These are phyloP conservation scores for Tremellales sp. DNA, from an alignment of 1,284 basidiomycete species.

Conservation along the genomic window DNA sequence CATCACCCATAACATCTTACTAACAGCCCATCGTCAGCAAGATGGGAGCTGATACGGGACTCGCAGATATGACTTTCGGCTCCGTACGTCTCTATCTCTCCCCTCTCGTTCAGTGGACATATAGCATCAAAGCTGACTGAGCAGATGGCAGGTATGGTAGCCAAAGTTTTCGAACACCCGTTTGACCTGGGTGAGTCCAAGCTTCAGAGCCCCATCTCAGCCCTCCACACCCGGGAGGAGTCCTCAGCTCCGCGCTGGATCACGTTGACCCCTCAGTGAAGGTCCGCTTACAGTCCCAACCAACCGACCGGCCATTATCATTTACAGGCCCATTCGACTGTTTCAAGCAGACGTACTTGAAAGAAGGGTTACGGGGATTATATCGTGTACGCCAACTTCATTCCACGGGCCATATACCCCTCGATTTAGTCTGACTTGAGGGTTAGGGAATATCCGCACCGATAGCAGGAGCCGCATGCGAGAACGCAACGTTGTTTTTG, in stretches of 20 bases:
- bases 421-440: not conserved
- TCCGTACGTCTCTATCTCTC: not conserved
- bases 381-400: slow-evolving; percentile 62
- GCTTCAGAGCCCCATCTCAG: no score
- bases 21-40: no score
- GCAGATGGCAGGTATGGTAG: slow-evolving; percentile 69
- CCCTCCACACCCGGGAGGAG: no score
- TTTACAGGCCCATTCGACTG: slow-evolving; percentile 79
- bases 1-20: no score
- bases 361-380: slow-evolving; percentile 71
- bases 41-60: not conserved
- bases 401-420: not conserved
- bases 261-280: slow-evolving; percentile 49
- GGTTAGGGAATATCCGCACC: slow-evolving; percentile 78
- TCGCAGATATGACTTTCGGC: slow-evolving; percentile 1
- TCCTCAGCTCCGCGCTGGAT: no score
- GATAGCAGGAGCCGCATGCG: slow-evolving; percentile 81
- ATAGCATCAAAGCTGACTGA: not conserved
- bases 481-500: slow-evolving; percentile 84
- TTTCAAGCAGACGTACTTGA: slow-evolving; percentile 67
- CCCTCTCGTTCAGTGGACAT: not conserved
- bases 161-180: slow-evolving; percentile 80
- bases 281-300: slow-evolving; percentile 77
- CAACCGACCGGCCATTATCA: slow-evolving; percentile 63
- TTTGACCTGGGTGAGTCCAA: slow-evolving; percentile 63